Percentiles rank a stretch among this genome's conserved stretches.
Conservation (phyloP, 805 yeast genomes). For the Saturnispora serradocipensis region DNA sequence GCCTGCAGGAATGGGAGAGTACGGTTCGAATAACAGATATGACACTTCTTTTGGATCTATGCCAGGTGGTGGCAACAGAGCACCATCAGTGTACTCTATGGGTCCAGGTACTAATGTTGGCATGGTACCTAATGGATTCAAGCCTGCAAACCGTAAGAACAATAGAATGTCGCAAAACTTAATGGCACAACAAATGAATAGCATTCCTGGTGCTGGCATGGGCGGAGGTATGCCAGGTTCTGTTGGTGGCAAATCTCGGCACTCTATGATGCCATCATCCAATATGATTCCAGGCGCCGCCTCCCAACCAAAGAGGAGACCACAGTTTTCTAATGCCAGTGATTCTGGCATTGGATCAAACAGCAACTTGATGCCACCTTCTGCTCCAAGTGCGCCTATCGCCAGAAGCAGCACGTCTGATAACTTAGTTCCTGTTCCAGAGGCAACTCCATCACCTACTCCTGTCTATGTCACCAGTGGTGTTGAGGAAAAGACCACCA, state of each 20-base stretch:
- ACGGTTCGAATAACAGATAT: constrained; percentile 1
- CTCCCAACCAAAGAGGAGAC: neutral
- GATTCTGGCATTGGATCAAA: neutral
- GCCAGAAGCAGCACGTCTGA: neutral
- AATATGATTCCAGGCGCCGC: neutral
- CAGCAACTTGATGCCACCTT: constrained; percentile 1
- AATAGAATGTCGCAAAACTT: constrained; percentile 31
- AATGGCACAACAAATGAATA: constrained; percentile 20
- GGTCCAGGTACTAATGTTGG: neutral
- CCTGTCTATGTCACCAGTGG: constrained; percentile 47
- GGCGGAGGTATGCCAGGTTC: constrained; percentile 14
- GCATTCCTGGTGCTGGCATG: constrained; percentile 16
- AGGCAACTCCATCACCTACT: constrained; percentile 27
- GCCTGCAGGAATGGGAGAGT: neutral
- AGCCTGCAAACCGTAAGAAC: constrained; percentile 38
- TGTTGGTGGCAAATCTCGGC: constrained; percentile 11
- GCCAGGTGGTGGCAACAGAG: constrained; percentile 1
- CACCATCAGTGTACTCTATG: neutral
- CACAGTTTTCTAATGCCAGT: neutral
- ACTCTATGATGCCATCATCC: constrained; percentile 24
- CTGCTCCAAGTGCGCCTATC: constrained; percentile 3
- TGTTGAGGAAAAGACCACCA: constrained; percentile 22
- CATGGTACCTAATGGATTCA: constrained; percentile 19
- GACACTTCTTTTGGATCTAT: constrained; percentile 11
- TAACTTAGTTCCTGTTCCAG: constrained; percentile 22